Evolutionary conservation across 768 basidiomycete genomes (phyloP).

Genomic region (Grammothele lineata): DNA sequence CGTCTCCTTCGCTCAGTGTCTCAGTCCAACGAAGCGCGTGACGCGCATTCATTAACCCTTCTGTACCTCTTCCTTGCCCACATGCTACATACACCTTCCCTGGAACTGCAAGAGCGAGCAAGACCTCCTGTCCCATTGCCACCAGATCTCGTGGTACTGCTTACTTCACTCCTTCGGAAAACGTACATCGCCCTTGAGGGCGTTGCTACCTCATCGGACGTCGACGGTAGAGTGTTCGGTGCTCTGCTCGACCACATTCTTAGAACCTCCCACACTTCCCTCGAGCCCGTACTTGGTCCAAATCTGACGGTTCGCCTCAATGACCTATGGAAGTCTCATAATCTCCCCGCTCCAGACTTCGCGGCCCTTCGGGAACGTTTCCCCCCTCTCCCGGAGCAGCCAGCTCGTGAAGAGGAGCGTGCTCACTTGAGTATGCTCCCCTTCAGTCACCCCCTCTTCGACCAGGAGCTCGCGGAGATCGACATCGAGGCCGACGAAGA

Average conservation of each 20-base stretch:
- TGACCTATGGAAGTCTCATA: constrained; percentile 21
- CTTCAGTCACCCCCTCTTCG: constrained; percentile 38
- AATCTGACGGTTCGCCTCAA: too few species aligned
- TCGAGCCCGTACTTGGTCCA: too few species aligned
- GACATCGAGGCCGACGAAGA: constrained; percentile 22
- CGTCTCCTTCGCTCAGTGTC: neutral
- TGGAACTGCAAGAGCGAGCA: constrained; percentile 40
- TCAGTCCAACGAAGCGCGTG: neutral
- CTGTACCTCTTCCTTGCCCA: constrained; percentile 38
- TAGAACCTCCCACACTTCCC: constrained; percentile 16
- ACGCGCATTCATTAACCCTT: constrained; percentile 17
- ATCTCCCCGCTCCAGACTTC: constrained; percentile 23
- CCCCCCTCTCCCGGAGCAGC: constrained; percentile 12
- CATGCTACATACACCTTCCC: constrained; percentile 30
- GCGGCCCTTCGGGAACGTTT: constrained; percentile 24
- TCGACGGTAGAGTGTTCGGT: constrained; percentile 52
- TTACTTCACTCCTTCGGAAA: too few species aligned
- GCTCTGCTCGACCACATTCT: constrained; percentile 38
- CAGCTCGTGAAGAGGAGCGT: neutral
- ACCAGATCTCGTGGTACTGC: constrained; percentile 25
- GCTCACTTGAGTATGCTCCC: constrained; percentile 28
- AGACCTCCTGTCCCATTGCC: constrained; percentile 17
- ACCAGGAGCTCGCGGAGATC: constrained; percentile 35
- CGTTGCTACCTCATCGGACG: constrained; percentile 29
- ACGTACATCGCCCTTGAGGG: constrained; percentile 31